Evolutionary conservation across 352 stramenopile species (phyloP), one percentile per base, ranked within the genome.

Genomic region (Achlya hypogyna): DNA sequence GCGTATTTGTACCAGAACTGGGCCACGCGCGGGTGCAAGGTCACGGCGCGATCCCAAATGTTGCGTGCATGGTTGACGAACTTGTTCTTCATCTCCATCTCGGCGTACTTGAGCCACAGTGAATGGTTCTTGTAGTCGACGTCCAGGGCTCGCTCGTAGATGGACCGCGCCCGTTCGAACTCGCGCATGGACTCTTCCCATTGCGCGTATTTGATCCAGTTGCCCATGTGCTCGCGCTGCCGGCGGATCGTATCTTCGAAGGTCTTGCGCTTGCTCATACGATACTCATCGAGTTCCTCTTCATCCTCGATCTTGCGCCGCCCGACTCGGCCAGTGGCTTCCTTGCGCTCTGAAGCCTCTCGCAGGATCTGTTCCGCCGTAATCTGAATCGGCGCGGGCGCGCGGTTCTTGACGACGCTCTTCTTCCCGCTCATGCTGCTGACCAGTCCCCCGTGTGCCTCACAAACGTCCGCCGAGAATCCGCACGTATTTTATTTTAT

Each of bases 1-100:
- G 95, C 93, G 74, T 99, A 99, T 76, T 99, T 99, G 88, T 99
- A 99, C 97, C 97, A 99, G 56, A 99, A 93, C 82, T 98, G 95
- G 63, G 98, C 90, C 5, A 99, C 84, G 16, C 97, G 82, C 3
- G 97, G 97, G 35, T 99, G 79, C 23, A 99, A 68, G 67, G 95
- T 96, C 4, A 99, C 90, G 1, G 87, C 89, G 40, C 94, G 87
- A 69, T 97, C 88, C 86, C 86, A 96, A 0, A 99, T 87, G 71
- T 99, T 99, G 31, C 97, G 84, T 27, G 97, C 97, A 65, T 98
- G 95, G 82, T 99, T 99, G 47, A 99, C 78, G 72, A 99, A 99
- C 82, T 99, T 98, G 80, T 99, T 96, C 47, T 94, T 82, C 92
- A 99, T 99, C 78, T 99, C 97, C 78, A 99, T 98, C 77, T 99